Evolutionary conservation across 352 stramenopile species (phyloP).

Genomic region (Blastocystis sp.): DNA sequence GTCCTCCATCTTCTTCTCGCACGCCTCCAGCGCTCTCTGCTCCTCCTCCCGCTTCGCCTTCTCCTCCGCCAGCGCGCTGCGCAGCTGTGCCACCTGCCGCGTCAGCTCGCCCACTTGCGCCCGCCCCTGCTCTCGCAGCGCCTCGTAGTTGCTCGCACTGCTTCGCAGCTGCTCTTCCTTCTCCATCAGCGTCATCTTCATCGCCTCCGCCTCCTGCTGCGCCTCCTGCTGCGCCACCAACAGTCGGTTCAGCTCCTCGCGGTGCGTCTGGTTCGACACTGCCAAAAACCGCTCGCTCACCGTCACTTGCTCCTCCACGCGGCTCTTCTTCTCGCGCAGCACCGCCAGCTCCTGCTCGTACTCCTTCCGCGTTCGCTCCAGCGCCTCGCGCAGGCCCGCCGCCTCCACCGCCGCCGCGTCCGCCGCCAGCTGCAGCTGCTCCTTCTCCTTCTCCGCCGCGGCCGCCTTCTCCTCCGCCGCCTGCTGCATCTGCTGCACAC

Average conservation of each 20-base stretch:
- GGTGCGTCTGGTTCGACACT: conserved; percentile 4
- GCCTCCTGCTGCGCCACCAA: conserved; percentile 16
- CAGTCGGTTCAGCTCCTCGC: conserved; percentile 50
- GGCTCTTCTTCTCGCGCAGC: conserved; percentile 12
- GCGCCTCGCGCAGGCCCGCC: background rate
- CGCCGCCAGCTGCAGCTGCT: conserved; percentile 15
- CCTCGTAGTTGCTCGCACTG: background rate
- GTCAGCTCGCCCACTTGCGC: conserved; percentile 8
- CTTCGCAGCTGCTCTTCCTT: conserved; percentile 19
- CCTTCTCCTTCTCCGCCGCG: background rate
- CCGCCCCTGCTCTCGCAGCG: background rate
- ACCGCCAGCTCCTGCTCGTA: conserved; percentile 36
- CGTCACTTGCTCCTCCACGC: conserved; percentile 35
- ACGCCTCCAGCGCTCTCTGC: background rate
- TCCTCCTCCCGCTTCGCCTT: background rate
- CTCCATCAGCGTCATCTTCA: conserved; percentile 20
- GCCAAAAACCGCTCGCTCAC: conserved; percentile 30
- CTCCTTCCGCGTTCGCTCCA: background rate
- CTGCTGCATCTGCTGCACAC: conserved; percentile 22
- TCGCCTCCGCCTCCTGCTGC: background rate
- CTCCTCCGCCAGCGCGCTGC: background rate
- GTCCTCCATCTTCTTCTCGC: background rate
- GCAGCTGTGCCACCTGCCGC: background rate
- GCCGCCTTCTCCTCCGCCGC: background rate
- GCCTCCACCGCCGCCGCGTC: background rate